phyloP scores from a whole-genome alignment of 345 rosid species.

The Acer saccharum region DNA sequence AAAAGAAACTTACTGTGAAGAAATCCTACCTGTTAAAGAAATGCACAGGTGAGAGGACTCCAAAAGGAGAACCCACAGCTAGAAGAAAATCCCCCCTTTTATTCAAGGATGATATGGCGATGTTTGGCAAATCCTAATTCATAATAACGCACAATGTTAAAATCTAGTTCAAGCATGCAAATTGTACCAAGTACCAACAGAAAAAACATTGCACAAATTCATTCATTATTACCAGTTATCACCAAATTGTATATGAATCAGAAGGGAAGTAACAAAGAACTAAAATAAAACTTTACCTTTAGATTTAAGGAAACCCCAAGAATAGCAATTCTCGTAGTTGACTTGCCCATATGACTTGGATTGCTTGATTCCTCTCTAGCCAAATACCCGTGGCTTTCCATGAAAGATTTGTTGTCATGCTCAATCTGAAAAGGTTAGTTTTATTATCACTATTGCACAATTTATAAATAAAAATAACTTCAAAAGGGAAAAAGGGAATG shows the following conservation, averaged over 20 bases:
- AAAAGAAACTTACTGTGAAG: conserved; percentile 3
- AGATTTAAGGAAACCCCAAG: conserved; percentile 59
- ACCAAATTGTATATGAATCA: background rate
- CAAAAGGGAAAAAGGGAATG: background rate
- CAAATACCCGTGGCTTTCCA: conserved; percentile 36
- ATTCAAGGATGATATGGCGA: conserved; percentile 38
- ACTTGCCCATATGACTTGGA: conserved; percentile 54
- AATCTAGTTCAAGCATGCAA: conserved; percentile 9
- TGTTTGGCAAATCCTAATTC: conserved; percentile 55
- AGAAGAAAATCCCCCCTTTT: conserved; percentile 72
- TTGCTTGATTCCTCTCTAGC: conserved; percentile 42
- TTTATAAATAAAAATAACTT: conserved; percentile 2
- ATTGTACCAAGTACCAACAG: background rate
- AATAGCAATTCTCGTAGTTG: conserved; percentile 75
- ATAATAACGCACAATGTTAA: conserved; percentile 26
- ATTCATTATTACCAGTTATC: conserved; percentile 4
- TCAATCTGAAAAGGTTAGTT: conserved; percentile 37
- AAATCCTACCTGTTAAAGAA: conserved; percentile 80
- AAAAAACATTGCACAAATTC: background rate
- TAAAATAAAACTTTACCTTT: conserved; percentile 42
- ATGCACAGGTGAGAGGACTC: conserved; percentile 83
- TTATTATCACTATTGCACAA: background rate
- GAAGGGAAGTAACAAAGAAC: conserved; percentile 12
- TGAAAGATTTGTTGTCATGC: conserved; percentile 31
- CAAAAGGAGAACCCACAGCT: conserved; percentile 94